These are phyloP conservation scores for Mycosphaerella arachidis DNA, from an alignment of 2,329 filamentous ascomycete species.

Conservation along the genomic window DNA sequence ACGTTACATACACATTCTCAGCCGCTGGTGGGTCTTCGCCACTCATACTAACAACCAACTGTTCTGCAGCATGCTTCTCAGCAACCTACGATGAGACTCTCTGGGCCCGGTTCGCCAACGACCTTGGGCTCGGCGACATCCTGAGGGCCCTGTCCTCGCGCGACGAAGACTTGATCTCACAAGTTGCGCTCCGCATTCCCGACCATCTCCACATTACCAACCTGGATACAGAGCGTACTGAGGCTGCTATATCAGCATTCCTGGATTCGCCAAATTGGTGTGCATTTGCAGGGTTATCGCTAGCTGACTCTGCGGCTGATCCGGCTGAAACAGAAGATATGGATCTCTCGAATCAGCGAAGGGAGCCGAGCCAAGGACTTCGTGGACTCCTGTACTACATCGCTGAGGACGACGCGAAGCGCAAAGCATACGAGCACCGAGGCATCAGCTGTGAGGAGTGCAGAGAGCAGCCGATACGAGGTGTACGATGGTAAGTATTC, in stretches of 20 bases:
- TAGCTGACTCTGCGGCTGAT: constrained; percentile 11
- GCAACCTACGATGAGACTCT: background rate
- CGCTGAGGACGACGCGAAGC: constrained; percentile 83
- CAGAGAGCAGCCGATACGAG: constrained; percentile 80
- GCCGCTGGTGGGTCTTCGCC: no score
- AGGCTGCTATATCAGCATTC: constrained; percentile 15
- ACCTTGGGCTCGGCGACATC: background rate
- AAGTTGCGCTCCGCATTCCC: background rate
- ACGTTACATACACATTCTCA: no score
- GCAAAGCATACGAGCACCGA: constrained; percentile 85
- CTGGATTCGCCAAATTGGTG: constrained; percentile 10
- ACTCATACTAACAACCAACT: background rate
- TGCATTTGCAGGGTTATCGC: constrained; percentile 6
- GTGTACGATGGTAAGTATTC: constrained; percentile 64
- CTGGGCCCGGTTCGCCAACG: background rate
- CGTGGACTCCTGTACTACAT: constrained; percentile 73
- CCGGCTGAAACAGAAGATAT: constrained; percentile 27
- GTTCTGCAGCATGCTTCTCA: background rate
- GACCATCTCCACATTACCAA: background rate
- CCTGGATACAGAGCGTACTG: constrained; percentile 7
- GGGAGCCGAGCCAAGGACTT: constrained; percentile 29
- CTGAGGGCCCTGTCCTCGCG: background rate
- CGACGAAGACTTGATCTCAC: background rate
- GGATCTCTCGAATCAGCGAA: constrained; percentile 11
- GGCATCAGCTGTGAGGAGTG: constrained; percentile 91